Conservation (phyloP, 768 basidiomycete genomes). For the Trametes gibbosa region DNA sequence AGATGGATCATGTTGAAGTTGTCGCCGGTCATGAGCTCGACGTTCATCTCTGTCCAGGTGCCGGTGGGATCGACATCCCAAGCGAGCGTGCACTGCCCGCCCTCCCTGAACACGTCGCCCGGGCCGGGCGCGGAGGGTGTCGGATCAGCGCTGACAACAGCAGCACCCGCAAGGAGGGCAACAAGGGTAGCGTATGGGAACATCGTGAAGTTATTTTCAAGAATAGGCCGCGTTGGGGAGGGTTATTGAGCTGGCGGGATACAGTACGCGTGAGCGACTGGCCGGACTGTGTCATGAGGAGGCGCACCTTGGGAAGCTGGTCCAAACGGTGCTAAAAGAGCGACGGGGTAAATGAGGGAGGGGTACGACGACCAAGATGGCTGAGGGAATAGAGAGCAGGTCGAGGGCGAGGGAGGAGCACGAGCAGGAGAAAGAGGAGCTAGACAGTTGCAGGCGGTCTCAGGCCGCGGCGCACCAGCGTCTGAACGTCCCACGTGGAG, state of each 20-base stretch:
- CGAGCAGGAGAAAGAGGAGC: constrained; percentile 13
- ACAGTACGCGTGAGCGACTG: not conserved
- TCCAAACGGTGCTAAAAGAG: constrained; percentile 10
- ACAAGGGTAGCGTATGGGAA: constrained; percentile 23
- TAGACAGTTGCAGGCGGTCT: not conserved
- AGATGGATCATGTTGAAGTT: constrained; percentile 69
- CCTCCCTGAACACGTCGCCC: constrained; percentile 54
- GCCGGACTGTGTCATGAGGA: not conserved
- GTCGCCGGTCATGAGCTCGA: constrained; percentile 78
- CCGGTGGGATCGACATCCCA: constrained; percentile 64
- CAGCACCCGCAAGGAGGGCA: constrained; percentile 29
- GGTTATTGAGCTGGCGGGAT: constrained; percentile 2
- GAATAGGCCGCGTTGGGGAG: not conserved
- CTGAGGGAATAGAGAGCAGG: constrained; percentile 8
- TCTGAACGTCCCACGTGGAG: too few relatives aligned
- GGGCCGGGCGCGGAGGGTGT: constrained; percentile 60
- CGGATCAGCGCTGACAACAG: constrained; percentile 53
- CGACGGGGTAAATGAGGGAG: constrained; percentile 12
- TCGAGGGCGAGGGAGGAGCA: constrained; percentile 12
- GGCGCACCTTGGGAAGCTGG: not conserved
- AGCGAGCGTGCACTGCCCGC: constrained; percentile 48
- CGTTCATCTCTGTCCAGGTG: constrained; percentile 67
- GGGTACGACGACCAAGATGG: not conserved
- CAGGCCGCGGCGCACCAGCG: too few relatives aligned
- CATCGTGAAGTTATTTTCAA: constrained; percentile 17